A percentile compares a stretch with the other conserved stretches of the same genome.
These are phyloP conservation scores for Hypoxylon lienhwacheense DNA, from an alignment of 495 filamentous ascomycete genomes.

Conservation along the genomic window DNA sequence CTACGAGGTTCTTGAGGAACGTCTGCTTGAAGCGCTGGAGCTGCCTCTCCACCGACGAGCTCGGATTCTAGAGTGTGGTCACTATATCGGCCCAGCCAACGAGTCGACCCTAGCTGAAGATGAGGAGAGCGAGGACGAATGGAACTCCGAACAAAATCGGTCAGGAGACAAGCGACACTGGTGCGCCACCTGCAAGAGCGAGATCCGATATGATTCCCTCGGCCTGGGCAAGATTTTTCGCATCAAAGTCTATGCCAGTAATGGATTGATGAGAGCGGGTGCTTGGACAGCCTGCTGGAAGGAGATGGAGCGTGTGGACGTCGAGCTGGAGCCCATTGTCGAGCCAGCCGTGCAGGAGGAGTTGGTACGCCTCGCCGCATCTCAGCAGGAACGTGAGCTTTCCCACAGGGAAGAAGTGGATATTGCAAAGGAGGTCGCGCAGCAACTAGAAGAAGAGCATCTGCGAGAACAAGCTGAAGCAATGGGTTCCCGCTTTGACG, in stretches of 20 bases:
- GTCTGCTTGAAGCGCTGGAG: slow-evolving; percentile 85
- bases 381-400: slow-evolving; percentile 40
- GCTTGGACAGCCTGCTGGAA: slow-evolving; percentile 94
- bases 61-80: slow-evolving; percentile 76
- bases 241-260: slow-evolving; percentile 87
- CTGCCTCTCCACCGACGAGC: slow-evolving; percentile 63
- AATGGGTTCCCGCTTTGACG: slow-evolving; percentile 6
- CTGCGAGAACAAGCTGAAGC: slow-evolving; percentile 6
- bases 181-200: slow-evolving; percentile 60
- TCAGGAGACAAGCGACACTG: slow-evolving; percentile 53
- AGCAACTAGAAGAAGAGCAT: slow-evolving; percentile 29
- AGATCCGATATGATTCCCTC: slow-evolving; percentile 53
- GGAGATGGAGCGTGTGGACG: slow-evolving; percentile 96
- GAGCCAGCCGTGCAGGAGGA: slow-evolving; percentile 47
- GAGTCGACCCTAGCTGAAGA: slow-evolving; percentile 48
- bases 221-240: slow-evolving; percentile 66
- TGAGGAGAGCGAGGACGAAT: slow-evolving; percentile 53
- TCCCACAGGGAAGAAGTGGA: slow-evolving; percentile 37
- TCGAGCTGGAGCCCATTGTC: slow-evolving; percentile 75
- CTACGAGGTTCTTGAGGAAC: slow-evolving; percentile 89
- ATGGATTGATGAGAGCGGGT: slow-evolving; percentile 87
- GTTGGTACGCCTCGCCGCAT: slow-evolving; percentile 46
- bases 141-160: slow-evolving; percentile 37
- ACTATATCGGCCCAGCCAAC: slow-evolving; percentile 60
- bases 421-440: slow-evolving; percentile 36